These are phyloP conservation scores for Scutellaria minor DNA, from an alignment of 257 asterid species.

Conservation along the genomic window DNA sequence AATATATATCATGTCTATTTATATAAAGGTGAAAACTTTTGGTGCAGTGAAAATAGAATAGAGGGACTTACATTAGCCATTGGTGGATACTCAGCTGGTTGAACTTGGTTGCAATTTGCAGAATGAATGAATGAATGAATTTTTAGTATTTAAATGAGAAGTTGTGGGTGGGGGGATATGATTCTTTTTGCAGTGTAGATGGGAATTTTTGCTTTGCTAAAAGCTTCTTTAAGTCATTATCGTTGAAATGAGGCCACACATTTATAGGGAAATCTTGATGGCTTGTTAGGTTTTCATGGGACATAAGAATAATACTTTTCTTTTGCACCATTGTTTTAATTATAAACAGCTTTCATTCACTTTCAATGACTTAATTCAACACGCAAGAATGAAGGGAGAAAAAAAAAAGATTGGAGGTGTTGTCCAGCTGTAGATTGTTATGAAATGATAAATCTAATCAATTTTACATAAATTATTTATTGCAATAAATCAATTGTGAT, in stretches of 20 bases:
- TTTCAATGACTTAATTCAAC: background rate
- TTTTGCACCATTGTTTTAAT: slow-evolving; percentile 4
- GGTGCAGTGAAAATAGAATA: background rate
- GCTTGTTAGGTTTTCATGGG: slow-evolving; percentile 35
- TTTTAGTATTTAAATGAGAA: slow-evolving; percentile 36
- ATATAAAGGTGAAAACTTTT: background rate
- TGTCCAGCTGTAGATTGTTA: slow-evolving; percentile 27
- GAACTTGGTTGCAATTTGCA: background rate
- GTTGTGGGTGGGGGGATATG: slow-evolving; percentile 48
- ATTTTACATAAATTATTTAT: too few species aligned
- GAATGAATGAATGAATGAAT: slow-evolving; percentile 27
- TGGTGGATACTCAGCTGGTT: slow-evolving; percentile 14
- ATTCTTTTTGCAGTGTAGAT: slow-evolving; percentile 47
- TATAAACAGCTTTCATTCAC: slow-evolving; percentile 11
- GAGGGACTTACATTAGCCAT: slow-evolving; percentile 70
- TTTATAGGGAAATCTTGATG: background rate
- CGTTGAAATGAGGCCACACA: slow-evolving; percentile 41
- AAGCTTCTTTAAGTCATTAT: slow-evolving; percentile 53
- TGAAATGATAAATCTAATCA: too few species aligned
- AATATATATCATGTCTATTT: background rate
- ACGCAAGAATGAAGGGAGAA: background rate
- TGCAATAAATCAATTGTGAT: too few species aligned
- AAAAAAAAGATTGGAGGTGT: background rate
- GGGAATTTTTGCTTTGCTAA: slow-evolving; percentile 51
- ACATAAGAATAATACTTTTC: slow-evolving; percentile 17